These are phyloP conservation scores for Scutellaria baicalensis DNA, from an alignment of 257 asterid species.

Conservation along the genomic window DNA sequence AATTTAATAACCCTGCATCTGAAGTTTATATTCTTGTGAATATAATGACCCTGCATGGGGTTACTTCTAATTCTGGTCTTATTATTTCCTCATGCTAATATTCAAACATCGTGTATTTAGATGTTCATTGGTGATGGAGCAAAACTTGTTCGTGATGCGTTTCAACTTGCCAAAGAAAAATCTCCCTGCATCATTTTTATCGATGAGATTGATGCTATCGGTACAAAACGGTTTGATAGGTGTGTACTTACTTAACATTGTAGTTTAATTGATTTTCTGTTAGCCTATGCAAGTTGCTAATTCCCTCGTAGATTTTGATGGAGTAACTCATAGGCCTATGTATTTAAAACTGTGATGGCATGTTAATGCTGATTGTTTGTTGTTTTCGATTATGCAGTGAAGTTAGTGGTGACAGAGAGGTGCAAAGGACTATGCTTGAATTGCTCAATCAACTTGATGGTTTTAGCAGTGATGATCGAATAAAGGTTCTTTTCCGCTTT, in stretches of 20 bases:
- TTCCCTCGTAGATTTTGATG: background rate
- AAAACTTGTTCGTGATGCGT: conserved; percentile 93
- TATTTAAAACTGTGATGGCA: background rate
- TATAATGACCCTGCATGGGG: background rate
- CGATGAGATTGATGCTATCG: conserved; percentile 95
- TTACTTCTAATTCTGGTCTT: background rate
- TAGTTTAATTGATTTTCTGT: background rate
- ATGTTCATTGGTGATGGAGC: conserved; percentile 93
- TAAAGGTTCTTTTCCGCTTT: conserved; percentile 41
- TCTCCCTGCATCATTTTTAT: conserved; percentile 93
- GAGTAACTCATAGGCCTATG: background rate
- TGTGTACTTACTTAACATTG: conserved; percentile 5
- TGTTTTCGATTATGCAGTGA: conserved; percentile 50
- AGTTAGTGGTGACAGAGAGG: conserved; percentile 93
- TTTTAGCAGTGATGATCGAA: conserved; percentile 85
- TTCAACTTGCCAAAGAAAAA: conserved; percentile 87
- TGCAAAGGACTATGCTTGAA: conserved; percentile 87
- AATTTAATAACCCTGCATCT: background rate
- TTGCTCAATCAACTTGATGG: conserved; percentile 95
- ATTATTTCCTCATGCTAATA: background rate
- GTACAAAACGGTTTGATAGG: conserved; percentile 93
- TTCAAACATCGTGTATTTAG: conserved; percentile 23
- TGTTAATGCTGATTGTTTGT: background rate
- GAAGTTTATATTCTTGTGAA: background rate
- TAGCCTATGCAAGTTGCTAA: background rate